These are phyloP conservation scores for Tephrocybe sp. DNA, from an alignment of 768 basidiomycete genomes.

Conservation along the genomic window DNA sequence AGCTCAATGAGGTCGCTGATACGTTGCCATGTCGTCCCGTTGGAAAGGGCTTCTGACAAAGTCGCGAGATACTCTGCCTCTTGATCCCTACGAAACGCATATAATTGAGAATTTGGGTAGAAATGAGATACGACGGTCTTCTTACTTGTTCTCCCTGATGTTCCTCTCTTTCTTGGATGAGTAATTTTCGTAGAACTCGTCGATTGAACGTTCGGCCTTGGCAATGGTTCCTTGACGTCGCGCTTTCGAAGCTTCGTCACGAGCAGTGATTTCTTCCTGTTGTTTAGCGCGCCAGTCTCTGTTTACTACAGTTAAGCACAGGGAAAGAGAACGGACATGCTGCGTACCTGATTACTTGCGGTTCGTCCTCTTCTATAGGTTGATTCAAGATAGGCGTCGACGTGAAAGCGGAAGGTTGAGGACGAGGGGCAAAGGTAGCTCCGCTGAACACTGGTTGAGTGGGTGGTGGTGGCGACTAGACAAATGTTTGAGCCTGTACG, in stretches of 20 bases:
- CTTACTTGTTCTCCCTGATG: constrained; percentile 95
- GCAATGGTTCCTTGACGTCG: constrained; percentile 81
- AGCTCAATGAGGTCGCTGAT: constrained; percentile 85
- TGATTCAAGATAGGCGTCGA: constrained; percentile 76
- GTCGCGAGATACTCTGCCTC: constrained; percentile 78
- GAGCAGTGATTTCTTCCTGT: constrained; percentile 74
- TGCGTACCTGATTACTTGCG: constrained; percentile 81
- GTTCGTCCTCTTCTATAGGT: constrained; percentile 73
- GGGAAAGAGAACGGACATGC: background rate
- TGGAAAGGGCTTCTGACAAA: constrained; percentile 75
- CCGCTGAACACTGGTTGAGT: constrained; percentile 38
- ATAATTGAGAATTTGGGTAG: background rate
- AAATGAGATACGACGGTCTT: background rate
- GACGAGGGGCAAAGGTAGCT: constrained; percentile 73
- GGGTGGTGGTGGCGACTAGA: constrained; percentile 31
- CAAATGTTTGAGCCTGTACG: background rate
- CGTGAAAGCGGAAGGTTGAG: constrained; percentile 68
- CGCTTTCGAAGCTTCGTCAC: constrained; percentile 78
- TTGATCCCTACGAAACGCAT: constrained; percentile 60
- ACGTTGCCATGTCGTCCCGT: constrained; percentile 95
- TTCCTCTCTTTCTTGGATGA: constrained; percentile 84
- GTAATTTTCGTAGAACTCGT: constrained; percentile 90
- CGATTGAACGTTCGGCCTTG: constrained; percentile 84
- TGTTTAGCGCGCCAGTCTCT: constrained; percentile 91
- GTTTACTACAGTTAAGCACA: constrained; percentile 2